Conservation (phyloP, 2,329 filamentous ascomycete genomes). For the Aulographum hederae region DNA sequence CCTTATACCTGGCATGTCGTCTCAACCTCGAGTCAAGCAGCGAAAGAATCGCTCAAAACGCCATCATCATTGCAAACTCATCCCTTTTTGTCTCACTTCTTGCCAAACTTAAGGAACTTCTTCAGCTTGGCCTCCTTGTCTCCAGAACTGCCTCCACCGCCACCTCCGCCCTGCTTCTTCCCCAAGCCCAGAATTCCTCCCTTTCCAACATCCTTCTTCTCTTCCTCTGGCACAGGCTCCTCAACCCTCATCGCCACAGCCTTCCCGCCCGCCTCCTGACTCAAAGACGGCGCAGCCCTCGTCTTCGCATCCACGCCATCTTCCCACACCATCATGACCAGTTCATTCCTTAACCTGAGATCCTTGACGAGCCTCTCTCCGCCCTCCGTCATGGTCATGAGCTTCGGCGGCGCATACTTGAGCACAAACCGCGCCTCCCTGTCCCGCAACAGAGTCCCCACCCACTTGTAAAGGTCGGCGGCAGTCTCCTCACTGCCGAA, state of each 20-base stretch:
- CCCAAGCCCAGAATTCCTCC: conserved; percentile 3
- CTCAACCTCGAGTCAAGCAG: no score
- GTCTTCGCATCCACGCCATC: background rate
- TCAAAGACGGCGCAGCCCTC: conserved; percentile 31
- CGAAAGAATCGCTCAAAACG: no score
- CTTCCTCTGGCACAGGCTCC: conserved; percentile 6
- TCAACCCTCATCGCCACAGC: conserved; percentile 51
- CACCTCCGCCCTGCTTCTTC: conserved; percentile 15
- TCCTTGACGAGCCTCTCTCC: conserved; percentile 47
- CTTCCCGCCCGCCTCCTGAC: conserved; percentile 35
- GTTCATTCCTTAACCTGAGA: conserved; percentile 49
- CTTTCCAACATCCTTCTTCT: no score
- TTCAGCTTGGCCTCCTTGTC: conserved; percentile 23
- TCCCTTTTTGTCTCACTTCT: no score
- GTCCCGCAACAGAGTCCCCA: conserved; percentile 51
- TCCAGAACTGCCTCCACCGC: conserved; percentile 9
- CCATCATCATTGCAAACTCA: no score
- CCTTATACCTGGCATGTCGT: no score
- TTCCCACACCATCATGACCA: background rate
- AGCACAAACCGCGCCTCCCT: conserved; percentile 53
- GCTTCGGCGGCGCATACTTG: conserved; percentile 38
- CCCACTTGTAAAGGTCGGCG: conserved; percentile 53
- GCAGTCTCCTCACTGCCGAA: conserved; percentile 53
- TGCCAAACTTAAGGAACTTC: conserved; percentile 14
- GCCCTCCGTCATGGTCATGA: conserved; percentile 23